Conservation (phyloP, 1,139 yeast genomes). For the Lodderomyces margitis region DNA sequence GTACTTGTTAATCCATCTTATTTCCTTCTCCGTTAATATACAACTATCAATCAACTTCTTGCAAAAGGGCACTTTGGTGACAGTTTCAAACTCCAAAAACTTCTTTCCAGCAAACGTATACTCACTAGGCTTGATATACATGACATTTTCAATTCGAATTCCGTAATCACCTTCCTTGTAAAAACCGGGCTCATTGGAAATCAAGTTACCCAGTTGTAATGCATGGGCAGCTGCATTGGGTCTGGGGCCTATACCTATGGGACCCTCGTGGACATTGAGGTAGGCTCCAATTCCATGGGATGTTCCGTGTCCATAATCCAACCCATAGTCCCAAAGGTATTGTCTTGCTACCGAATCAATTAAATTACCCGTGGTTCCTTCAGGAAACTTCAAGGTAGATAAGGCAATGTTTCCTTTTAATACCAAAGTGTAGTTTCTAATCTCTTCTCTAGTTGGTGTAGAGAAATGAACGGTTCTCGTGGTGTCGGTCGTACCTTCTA, state of each 20-base stretch:
- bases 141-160: slow-evolving; percentile 85
- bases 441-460: slow-evolving; percentile 65
- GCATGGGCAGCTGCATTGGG: slow-evolving; percentile 44
- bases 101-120: slow-evolving; percentile 47
- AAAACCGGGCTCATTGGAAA: slow-evolving; percentile 95
- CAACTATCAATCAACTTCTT: slow-evolving; percentile 23
- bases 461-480: slow-evolving; percentile 89
- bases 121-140: slow-evolving; percentile 56
- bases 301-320: slow-evolving; percentile 95
- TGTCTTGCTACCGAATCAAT: slow-evolving; percentile 91
- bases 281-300: slow-evolving; percentile 97
- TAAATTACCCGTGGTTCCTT: slow-evolving; percentile 78
- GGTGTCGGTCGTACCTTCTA: slow-evolving; percentile 95
- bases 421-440: slow-evolving; percentile 78
- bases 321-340: slow-evolving; percentile 77
- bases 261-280: slow-evolving; percentile 95
- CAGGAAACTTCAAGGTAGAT: slow-evolving; percentile 77
- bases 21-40: slow-evolving; percentile 59
- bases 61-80: slow-evolving; percentile 83
- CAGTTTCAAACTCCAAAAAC: slow-evolving; percentile 76
- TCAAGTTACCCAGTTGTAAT: slow-evolving; percentile 69
- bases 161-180: slow-evolving; percentile 94
- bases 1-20: slow-evolving; percentile 64
- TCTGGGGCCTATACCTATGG: slow-evolving; percentile 84
- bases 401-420: slow-evolving; percentile 89